phyloP scores from a whole-genome alignment of 495 filamentous ascomycete species.

The Neurospora cerealis region DNA sequence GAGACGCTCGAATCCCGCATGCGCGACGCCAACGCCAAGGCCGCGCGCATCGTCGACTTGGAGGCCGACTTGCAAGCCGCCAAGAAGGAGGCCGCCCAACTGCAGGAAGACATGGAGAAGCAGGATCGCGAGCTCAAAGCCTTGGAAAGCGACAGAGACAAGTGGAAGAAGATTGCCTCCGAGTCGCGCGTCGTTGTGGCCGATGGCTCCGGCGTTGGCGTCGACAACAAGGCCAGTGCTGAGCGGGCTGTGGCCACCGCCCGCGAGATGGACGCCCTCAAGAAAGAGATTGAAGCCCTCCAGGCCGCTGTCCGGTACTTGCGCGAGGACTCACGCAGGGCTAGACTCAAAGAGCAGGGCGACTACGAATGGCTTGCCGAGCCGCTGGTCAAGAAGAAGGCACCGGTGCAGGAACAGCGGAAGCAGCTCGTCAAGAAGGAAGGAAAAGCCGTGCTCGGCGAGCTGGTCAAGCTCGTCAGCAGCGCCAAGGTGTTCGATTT shows the following conservation, averaged over 20 bases:
- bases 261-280: slow-evolving; percentile 64
- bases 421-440: slow-evolving; percentile 53
- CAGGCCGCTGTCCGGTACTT: slow-evolving; percentile 71
- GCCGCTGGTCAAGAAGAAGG: slow-evolving; percentile 44
- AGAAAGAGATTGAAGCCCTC: slow-evolving; percentile 56
- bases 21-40: slow-evolving; percentile 67
- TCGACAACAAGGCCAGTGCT: slow-evolving; percentile 42
- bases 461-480: slow-evolving; percentile 59
- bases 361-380: slow-evolving; percentile 55
- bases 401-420: slow-evolving; percentile 43
- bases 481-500: slow-evolving; percentile 50
- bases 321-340: slow-evolving; percentile 64
- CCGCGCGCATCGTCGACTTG: slow-evolving; percentile 51
- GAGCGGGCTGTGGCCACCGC: slow-evolving; percentile 57
- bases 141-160: slow-evolving; percentile 56
- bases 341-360: slow-evolving; percentile 51
- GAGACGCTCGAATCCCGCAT: slow-evolving; percentile 77
- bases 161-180: slow-evolving; percentile 64
- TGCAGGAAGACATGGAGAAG: slow-evolving; percentile 55
- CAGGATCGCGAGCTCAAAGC: slow-evolving; percentile 46
- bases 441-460: slow-evolving; percentile 57
- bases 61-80: slow-evolving; percentile 50
- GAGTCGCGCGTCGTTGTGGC: slow-evolving; percentile 48
- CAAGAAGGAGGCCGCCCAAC: slow-evolving; percentile 45
- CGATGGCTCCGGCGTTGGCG: slow-evolving; percentile 29